Evolutionary conservation across 148 eudicot genomes (phyloP), one percentile per base, ranked within the genome.

Genomic region (Pharnaceum exiguum): DNA sequence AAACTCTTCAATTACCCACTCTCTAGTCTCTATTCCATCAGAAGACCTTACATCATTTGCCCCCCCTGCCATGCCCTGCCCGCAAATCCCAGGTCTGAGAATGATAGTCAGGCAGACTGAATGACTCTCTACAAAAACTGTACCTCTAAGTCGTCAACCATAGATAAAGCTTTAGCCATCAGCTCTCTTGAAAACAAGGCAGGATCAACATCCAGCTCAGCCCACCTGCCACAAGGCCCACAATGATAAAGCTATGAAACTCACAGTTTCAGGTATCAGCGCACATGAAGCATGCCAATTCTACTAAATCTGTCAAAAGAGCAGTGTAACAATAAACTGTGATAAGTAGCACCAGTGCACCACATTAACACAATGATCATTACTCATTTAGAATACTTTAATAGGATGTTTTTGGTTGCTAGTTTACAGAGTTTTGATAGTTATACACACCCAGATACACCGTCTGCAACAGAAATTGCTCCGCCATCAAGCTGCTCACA

Each of bases 391-490:
- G 13, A 6, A 30, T 58, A 21, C 26, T 42, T 27, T 43, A 26
- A 17, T 11, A 10, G 28, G n/a, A 57, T 28, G 29, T 19, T 29
- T 25, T 33, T 22, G 24, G 11, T 33, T 0, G 4, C 18, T 4
- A 37, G 4, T 10, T 32, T n/a, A 7, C 16, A 39, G 19, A 15
- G 27, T 10, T 15, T 26, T 36, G 21, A 36, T 24, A 44, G 18
- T 18, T 15, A 49, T 38, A 27, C 60, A 58, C 79, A 88, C 98
- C 98, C 98, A 24, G 98, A 93, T 5, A 93, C 98, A 54, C 98
- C 98, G 79, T 93, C 98, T 25, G 98, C 98, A 64, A 93, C 96
- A 46, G 88, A 90, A 52, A 93, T 70, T 27, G 69, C 87, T 67
- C 90, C 96, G 35, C 95, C 94, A 45, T 60, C 62, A 39, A 72